Evolutionary conservation across 2,329 filamentous ascomycete species (phyloP).

Genomic region (Epichloe gansuensis): DNA sequence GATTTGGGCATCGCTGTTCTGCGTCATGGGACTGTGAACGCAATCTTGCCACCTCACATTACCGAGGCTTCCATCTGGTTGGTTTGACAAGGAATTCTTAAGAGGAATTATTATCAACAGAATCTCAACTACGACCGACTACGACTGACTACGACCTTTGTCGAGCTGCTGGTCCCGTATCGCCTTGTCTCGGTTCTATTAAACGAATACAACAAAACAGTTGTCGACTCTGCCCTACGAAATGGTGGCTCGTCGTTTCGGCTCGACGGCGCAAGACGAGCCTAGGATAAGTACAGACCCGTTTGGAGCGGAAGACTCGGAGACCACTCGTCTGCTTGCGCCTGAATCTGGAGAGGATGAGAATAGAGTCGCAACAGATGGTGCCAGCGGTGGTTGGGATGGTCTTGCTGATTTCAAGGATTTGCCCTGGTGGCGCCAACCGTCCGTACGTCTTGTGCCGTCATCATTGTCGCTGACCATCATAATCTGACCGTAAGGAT

Average conservation of each 20-base stretch:
- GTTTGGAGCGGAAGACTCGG: not conserved
- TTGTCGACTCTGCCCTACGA: not conserved
- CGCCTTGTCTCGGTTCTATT: not conserved
- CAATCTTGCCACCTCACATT: not conserved
- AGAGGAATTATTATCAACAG: not conserved
- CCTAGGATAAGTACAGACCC: not conserved
- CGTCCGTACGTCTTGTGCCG: slow-evolving; percentile 37
- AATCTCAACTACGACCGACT: too few species aligned
- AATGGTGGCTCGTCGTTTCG: not conserved
- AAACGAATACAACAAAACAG: not conserved
- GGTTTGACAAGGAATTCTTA: not conserved
- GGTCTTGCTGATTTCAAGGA: slow-evolving; percentile 45
- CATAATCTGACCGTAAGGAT: slow-evolving; percentile 10
- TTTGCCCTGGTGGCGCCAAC: slow-evolving; percentile 49
- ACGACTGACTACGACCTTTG: not conserved
- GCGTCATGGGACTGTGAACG: not conserved
- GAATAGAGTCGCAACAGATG: slow-evolving; percentile 6
- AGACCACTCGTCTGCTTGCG: slow-evolving; percentile 5
- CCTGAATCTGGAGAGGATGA: not conserved
- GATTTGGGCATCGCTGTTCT: not conserved
- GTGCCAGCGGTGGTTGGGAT: slow-evolving; percentile 27
- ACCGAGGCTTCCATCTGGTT: not conserved
- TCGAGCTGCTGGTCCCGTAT: not conserved
- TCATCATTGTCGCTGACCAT: not conserved
- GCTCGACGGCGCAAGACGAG: not conserved